A percentile compares a stretch with the other conserved stretches of the same genome.
phyloP scores from a whole-genome alignment of 345 rosid species.

The Salix suchowensis region DNA sequence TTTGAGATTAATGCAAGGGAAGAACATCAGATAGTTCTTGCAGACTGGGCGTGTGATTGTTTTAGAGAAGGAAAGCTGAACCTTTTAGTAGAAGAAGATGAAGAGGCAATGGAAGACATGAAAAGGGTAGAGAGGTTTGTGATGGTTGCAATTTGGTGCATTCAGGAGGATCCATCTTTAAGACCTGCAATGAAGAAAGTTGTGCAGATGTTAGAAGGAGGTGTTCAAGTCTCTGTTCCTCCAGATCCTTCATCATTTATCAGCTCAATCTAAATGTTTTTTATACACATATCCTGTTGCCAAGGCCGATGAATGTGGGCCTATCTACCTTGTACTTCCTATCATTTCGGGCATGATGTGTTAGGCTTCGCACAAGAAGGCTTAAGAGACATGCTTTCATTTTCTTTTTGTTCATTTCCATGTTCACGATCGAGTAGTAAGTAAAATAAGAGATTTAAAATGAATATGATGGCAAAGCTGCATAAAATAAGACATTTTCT shows the following conservation, averaged over 20 bases:
- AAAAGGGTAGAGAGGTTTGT: conserved; percentile 9
- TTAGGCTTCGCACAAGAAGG: no score
- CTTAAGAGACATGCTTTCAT: no score
- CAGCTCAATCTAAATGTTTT: neutral
- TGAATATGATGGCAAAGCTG: no score
- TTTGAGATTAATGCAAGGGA: neutral
- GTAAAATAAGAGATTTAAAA: no score
- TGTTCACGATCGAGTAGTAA: no score
- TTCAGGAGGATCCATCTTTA: conserved; percentile 6
- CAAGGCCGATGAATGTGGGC: no score
- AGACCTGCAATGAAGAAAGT: conserved; percentile 5
- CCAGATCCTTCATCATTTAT: conserved; percentile 19
- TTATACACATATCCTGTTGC: no score
- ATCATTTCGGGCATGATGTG: no score
- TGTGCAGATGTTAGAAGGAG: conserved; percentile 24
- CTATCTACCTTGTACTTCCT: no score
- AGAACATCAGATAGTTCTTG: neutral
- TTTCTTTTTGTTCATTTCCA: no score
- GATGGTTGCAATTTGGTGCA: conserved; percentile 15
- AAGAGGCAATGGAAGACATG: conserved; percentile 14
- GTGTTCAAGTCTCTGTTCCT: conserved; percentile 17
- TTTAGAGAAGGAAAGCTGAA: conserved; percentile 6
- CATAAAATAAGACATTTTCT: no score
- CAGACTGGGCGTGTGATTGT: conserved; percentile 15
- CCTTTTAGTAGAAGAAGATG: conserved; percentile 12